Evolutionary conservation across 768 basidiomycete genomes (phyloP), one percentile per base, ranked within the genome.

Genomic region (Termitomyces sp.): DNA sequence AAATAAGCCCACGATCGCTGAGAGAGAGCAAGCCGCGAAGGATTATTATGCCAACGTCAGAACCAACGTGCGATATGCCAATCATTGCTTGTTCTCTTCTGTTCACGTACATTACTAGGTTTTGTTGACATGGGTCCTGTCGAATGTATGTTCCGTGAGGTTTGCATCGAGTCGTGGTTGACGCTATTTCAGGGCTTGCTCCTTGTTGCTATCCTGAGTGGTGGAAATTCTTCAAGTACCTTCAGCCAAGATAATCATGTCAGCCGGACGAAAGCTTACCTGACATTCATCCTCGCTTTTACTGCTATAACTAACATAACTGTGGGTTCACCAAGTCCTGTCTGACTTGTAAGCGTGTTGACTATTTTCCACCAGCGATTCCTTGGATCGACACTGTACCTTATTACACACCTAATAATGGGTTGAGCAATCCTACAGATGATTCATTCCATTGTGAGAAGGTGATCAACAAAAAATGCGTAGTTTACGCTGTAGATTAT

Each of bases 11-110:
- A 81, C 70, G 26, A 71, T 76, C 18, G 79, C 81, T 13, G 90
- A 92, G 69, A 84, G 78, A 66, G 89, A 92, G 62, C 80, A 85
- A 61, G 80, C 79, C 1, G 89, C 89, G 10, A 87, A 85, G 66
- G 90, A 92, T 63, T 94, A 94, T 72, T 95, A 94, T 69, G 90
- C 92, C 0, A 86, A 85, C 64, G 90, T 94, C 54, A 76, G 92
- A 61, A 93, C 92, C 7, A 93, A 94, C 72, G 88, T 79, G 56
- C 53, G 67, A 64, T 13, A 43, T 44, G 18, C 13, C 26, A n/a
- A 40, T 28, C n/a, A 20, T 26, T n/a, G 1, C 10, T 47, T 6
- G 10, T 44, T n/a, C 45, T 32, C 18, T 10, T 54, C 4, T 22
- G 36, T 16, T 56, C 22, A 26, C 48, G 53, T 36, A 50, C 57